phyloP scores from a whole-genome alignment of 495 filamentous ascomycete genomes.

The Geopyxis carbonaria region DNA sequence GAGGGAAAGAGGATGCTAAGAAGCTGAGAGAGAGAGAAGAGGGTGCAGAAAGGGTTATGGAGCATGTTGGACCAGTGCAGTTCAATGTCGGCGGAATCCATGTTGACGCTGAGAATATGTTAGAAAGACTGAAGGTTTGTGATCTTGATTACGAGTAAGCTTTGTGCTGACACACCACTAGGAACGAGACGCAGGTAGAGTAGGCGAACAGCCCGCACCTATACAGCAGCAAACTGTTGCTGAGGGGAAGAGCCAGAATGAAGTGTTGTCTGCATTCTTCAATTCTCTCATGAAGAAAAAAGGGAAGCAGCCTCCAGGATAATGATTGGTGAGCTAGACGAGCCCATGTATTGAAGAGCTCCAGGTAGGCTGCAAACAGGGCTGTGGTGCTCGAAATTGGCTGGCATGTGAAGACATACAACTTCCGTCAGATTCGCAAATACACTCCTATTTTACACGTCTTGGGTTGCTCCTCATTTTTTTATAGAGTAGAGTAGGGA shows the following conservation, averaged over 20 bases:
- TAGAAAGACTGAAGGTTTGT: constrained; percentile 64
- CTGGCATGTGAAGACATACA: too few relatives aligned
- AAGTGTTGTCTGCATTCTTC: constrained; percentile 52
- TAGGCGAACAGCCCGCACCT: constrained; percentile 24
- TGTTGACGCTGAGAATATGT: constrained; percentile 89
- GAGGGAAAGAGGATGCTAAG: constrained; percentile 39
- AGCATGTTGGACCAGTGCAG: constrained; percentile 88
- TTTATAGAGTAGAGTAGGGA: too few relatives aligned
- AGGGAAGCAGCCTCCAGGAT: too few relatives aligned
- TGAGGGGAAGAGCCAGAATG: constrained; percentile 47
- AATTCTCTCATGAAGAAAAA: constrained; percentile 44
- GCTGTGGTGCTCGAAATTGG: too few relatives aligned
- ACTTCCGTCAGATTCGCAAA: too few relatives aligned
- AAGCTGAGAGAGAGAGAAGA: constrained; percentile 29
- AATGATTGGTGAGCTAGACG: too few relatives aligned
- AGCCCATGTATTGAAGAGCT: too few relatives aligned
- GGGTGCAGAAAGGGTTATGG: constrained; percentile 40
- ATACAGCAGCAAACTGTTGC: constrained; percentile 24
- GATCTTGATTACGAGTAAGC: neutral
- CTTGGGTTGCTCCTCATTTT: too few relatives aligned
- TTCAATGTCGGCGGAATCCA: constrained; percentile 97
- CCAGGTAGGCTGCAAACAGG: too few relatives aligned
- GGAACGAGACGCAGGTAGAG: constrained; percentile 40
- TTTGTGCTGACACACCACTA: constrained; percentile 18
- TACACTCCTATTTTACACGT: too few relatives aligned